Percentiles rank a stretch among this genome's conserved stretches.
Evolutionary conservation across 345 rosid genomes (phyloP).

Genomic region (Physaria fendleri): DNA sequence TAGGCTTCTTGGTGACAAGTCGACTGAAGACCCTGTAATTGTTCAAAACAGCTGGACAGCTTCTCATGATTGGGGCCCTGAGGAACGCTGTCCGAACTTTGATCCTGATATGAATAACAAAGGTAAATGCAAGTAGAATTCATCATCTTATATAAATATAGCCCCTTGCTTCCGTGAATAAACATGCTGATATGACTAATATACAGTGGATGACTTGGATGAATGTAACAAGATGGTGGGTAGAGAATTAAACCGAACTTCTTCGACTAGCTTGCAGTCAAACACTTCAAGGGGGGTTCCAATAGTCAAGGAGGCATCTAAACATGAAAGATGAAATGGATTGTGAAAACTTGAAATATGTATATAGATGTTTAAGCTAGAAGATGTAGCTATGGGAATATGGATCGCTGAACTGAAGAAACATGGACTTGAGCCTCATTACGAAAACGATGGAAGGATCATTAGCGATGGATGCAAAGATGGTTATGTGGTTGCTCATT

Average conservation of each 20-base stretch:
- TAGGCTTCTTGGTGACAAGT: conserved; percentile 91
- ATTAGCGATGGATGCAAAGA: conserved; percentile 74
- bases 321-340: conserved; percentile 32
- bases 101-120: conserved; percentile 62
- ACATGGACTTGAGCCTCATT: conserved; percentile 56
- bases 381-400: conserved; percentile 97
- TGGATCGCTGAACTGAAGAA: conserved; percentile 75
- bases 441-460: conserved; percentile 66
- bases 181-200: neutral
- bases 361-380: conserved; percentile 90
- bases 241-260: conserved; percentile 40
- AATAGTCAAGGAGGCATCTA: conserved; percentile 34
- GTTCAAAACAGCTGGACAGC: conserved; percentile 96
- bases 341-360: neutral
- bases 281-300: conserved; percentile 33
- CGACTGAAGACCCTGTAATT: conserved; percentile 93
- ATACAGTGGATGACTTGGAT: conserved; percentile 71
- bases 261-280: conserved; percentile 26
- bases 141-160: neutral
- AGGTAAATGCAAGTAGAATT: conserved; percentile 16
- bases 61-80: conserved; percentile 93
- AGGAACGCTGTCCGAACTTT: conserved; percentile 93
- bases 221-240: conserved; percentile 86
- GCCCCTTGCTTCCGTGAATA: neutral
- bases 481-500: conserved; percentile 86